Evolutionary conservation across 2,329 filamentous ascomycete genomes (phyloP), one percentile per base, ranked within the genome.

Genomic region (Ophiocordyceps robertsii): DNA sequence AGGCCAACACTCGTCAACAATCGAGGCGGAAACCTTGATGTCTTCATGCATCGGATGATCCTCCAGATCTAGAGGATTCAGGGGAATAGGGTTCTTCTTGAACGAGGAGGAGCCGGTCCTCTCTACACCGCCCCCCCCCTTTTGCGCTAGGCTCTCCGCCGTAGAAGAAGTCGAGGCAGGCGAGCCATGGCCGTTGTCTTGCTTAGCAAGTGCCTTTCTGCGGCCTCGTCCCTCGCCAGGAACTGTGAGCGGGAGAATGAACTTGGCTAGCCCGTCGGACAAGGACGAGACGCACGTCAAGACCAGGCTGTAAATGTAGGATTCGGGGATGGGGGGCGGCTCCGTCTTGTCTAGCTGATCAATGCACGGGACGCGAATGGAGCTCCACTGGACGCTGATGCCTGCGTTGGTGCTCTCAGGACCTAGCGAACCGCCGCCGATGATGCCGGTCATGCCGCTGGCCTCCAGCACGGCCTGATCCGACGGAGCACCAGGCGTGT

Each of bases 261-360:
- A 94, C 57, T 90, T 95, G 29, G 90, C 92, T 16, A 98, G 69
- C 2, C 86, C 88, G 55, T 98, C 92, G 0, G 90, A 94, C 40
- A 98, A 75, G 1, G 81, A 87, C 37, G 84, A 90, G 46, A 98
- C 82, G 55, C 90, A 96, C 3, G 85, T 83, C 36, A 98, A 65
- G 1, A 90, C 84, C 39, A 98, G 69, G 47, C 84, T 87, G 62
- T 95, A 96, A 8, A 95, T 74, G 54, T 98, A 98, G 0, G 92
- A 95, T 47, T 95, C 90, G 0, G 92, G 92, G 19, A 94, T 75
- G 1, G 68, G 53, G 4, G 90, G 88, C 1, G 90, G 75, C 39
- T 95, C 89, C 0, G 79, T 76, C 60, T 96, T 98, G 64, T 98
- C 92, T 17, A 96, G 75, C 49, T 95, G 86, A 53, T 98, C 92